phyloP scores from a whole-genome alignment of 768 basidiomycete species.

The Russula lepida region DNA sequence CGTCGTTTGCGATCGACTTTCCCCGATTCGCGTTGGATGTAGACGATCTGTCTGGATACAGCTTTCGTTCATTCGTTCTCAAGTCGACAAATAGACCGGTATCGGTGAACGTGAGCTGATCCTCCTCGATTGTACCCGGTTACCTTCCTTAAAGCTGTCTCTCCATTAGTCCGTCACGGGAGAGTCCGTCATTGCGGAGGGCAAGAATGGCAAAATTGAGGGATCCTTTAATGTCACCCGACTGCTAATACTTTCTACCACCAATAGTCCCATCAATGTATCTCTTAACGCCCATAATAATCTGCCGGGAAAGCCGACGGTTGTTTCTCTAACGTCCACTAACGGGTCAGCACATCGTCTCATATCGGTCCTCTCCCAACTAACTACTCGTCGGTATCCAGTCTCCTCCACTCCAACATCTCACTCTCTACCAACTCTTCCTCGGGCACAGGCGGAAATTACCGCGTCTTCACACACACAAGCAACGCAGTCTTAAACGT shows the following conservation, averaged over 20 bases:
- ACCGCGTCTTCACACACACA: conserved; percentile 1
- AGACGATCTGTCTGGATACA: background rate
- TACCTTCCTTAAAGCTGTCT: background rate
- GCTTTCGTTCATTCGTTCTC: background rate
- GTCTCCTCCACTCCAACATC: background rate
- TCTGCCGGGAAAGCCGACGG: background rate
- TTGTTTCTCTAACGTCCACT: background rate
- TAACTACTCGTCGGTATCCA: background rate
- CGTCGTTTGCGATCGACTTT: background rate
- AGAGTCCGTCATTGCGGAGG: background rate
- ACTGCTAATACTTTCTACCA: background rate
- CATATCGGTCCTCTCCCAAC: background rate
- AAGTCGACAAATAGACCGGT: conserved; percentile 3
- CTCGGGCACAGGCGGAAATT: background rate
- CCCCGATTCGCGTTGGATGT: background rate
- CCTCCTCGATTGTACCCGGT: background rate
- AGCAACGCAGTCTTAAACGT: background rate
- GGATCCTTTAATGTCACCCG: conserved; percentile 1
- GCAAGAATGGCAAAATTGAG: conserved; percentile 2
- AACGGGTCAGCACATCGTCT: background rate
- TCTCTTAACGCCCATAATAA: background rate
- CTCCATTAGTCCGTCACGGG: background rate
- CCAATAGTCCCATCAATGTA: background rate
- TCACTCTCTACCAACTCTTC: background rate
- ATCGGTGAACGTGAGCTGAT: background rate